Evolutionary conservation across 768 basidiomycete species (phyloP), one percentile per base, ranked within the genome.

Genomic region (Kwoniella newhampshirensis): DNA sequence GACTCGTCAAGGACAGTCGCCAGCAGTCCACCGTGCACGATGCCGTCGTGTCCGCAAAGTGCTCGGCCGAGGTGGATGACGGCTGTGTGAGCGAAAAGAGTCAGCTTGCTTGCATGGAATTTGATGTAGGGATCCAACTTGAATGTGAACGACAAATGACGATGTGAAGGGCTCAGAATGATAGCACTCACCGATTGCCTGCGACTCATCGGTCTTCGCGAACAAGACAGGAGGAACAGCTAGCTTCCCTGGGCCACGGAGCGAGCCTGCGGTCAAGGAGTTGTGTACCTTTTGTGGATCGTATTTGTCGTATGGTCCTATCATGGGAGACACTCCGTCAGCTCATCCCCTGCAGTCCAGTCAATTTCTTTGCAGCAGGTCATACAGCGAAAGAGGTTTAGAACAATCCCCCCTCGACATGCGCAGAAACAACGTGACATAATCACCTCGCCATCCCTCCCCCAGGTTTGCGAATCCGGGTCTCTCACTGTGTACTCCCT

Each of bases 1-100:
- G 81, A 80, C 80, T 99, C 94, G 62, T 99, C 94, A 53, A 96
- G 74, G 17, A 98, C 75, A 1, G 91, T 96, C 36, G 92, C 91
- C 18, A 98, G 79, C 57, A 98, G 68, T 1, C 94, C 94, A 0
- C 94, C 94, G 66, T 99, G 94, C 2, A 97, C 79, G 59, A 99
- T 91, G 0, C 94, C 94, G 76, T 94, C 91, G 61, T 94, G 77
- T 2, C 79, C 93, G 70, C 94, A 98, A 49, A 98, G 60, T 1
- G 86, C 88, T 39, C 88, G 78, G 1, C 94, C 94, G 1, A 96
- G 79, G 67, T 97, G 94, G 1, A 92, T 53, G 57, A 96, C 79
- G 4, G 84, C 80, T 68, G 37, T 25, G n/a, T 4, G 13, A 32
- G 17, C 2, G 1, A 37, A 51, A 57, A 43, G 26, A 40, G 20